A percentile compares a stretch with the other conserved stretches of the same genome.
Conservation (phyloP, 2,329 filamentous ascomycete species). For the Camptophora hylomeconis region DNA sequence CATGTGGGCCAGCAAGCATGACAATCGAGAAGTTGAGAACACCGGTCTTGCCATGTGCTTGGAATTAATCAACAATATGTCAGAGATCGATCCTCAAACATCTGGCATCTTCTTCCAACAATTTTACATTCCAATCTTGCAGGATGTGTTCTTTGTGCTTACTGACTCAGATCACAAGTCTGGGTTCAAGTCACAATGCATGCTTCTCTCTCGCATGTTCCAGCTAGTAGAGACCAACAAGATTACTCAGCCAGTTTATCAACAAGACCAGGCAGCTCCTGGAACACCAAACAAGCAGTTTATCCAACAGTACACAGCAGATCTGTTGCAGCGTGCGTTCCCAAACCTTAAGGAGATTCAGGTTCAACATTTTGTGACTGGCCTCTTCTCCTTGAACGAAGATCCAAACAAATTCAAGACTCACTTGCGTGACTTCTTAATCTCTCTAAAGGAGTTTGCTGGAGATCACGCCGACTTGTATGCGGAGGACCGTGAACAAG, state of each 20-base stretch:
- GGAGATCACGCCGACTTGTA: constrained; percentile 92
- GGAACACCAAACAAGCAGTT: constrained; percentile 88
- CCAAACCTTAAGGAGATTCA: constrained; percentile 81
- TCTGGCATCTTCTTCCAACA: constrained; percentile 95
- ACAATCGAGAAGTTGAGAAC: constrained; percentile 94
- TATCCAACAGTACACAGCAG: constrained; percentile 73
- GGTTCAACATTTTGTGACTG: constrained; percentile 81
- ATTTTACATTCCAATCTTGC: constrained; percentile 89
- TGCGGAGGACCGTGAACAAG: constrained; percentile 87
- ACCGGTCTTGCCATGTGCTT: constrained; percentile 97
- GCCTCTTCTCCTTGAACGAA: constrained; percentile 75
- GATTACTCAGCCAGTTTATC: constrained; percentile 85
- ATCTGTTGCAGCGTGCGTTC: constrained; percentile 77
- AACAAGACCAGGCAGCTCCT: constrained; percentile 63
- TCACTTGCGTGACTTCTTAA: constrained; percentile 89
- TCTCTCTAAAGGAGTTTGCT: constrained; percentile 91
- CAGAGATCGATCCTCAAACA: constrained; percentile 73
- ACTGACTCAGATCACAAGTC: constrained; percentile 98
- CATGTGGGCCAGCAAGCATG: constrained; percentile 99
- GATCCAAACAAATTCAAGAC: constrained; percentile 92
- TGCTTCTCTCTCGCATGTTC: constrained; percentile 89
- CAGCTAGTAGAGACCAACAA: constrained; percentile 85
- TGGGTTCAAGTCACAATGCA: constrained; percentile 94
- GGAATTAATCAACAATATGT: constrained; percentile 94
- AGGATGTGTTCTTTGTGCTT: constrained; percentile 96